These are phyloP conservation scores for Fusarium ambrosium DNA, from an alignment of 2,329 filamentous ascomycete species.

Conservation along the genomic window DNA sequence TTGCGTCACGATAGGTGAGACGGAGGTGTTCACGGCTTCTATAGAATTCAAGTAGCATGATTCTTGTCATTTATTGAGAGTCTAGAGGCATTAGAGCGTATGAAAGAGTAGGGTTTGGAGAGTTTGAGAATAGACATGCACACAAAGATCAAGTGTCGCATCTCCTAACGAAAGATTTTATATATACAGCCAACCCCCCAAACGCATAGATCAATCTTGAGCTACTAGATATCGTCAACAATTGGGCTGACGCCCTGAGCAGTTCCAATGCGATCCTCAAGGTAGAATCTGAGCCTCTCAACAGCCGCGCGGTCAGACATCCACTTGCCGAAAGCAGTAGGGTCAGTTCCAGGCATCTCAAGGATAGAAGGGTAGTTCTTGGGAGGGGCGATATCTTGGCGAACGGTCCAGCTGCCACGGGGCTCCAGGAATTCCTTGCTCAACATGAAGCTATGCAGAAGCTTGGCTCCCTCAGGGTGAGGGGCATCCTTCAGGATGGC, in stretches of 20 bases:
- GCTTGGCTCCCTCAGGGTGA: conserved; percentile 31
- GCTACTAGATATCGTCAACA: background rate
- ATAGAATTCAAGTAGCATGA: background rate
- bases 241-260: conserved; percentile 13
- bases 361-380: conserved; percentile 6
- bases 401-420: conserved; percentile 20
- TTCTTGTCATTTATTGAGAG: background rate
- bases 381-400: conserved; percentile 8
- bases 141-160: background rate
- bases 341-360: conserved; percentile 25
- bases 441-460: conserved; percentile 25
- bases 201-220: background rate
- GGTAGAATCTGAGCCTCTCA: conserved; percentile 28
- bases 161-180: background rate
- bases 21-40: background rate
- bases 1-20: background rate
- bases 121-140: background rate
- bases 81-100: background rate
- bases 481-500: conserved; percentile 24
- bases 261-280: conserved; percentile 24
- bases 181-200: background rate
- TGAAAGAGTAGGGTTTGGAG: background rate
- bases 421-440: conserved; percentile 11
- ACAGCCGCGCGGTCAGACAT: conserved; percentile 16
- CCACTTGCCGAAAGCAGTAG: conserved; percentile 14